A percentile compares a stretch with the other conserved stretches of the same genome.
Conservation (phyloP, 495 filamentous ascomycete genomes). For the Aspergillus taichungensis region DNA sequence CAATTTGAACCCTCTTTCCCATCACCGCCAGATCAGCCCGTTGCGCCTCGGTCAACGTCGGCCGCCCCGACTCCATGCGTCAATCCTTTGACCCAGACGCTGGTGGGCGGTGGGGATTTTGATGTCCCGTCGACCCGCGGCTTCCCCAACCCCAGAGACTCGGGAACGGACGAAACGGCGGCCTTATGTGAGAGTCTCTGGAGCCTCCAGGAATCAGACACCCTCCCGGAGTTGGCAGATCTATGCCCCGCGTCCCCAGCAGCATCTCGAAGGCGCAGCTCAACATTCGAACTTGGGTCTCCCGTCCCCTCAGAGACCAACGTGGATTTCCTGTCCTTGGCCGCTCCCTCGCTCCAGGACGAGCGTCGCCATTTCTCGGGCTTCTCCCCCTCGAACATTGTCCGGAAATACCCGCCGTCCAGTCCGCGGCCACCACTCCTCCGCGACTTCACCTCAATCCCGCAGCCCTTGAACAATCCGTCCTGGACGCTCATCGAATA, state of each 20-base stretch:
- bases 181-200: constrained; percentile 27
- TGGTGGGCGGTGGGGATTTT: not conserved
- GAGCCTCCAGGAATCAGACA: constrained; percentile 22
- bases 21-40: not conserved
- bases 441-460: constrained; percentile 27
- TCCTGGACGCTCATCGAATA: constrained; percentile 50
- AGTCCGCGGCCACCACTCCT: constrained; percentile 7
- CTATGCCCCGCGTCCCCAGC: constrained; percentile 19
- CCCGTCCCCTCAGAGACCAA: constrained; percentile 19
- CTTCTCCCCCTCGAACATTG: constrained; percentile 32
- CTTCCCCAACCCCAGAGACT: constrained; percentile 1
- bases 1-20: not conserved
- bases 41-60: not conserved
- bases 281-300: constrained; percentile 19
- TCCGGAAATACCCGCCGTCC: constrained; percentile 30
- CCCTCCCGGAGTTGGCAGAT: constrained; percentile 30
- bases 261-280: constrained; percentile 10
- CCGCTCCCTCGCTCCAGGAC: constrained; percentile 13
- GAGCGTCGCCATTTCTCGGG: constrained; percentile 13
- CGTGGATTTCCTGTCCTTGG: constrained; percentile 25
- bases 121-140: constrained; percentile 2
- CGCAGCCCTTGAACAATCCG: constrained; percentile 34
- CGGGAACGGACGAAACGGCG: constrained; percentile 15
- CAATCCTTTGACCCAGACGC: constrained; percentile 1
- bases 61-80: not conserved